Evolutionary conservation across 2,329 filamentous ascomycete genomes (phyloP).

Genomic region (Thielaviopsis populi): DNA sequence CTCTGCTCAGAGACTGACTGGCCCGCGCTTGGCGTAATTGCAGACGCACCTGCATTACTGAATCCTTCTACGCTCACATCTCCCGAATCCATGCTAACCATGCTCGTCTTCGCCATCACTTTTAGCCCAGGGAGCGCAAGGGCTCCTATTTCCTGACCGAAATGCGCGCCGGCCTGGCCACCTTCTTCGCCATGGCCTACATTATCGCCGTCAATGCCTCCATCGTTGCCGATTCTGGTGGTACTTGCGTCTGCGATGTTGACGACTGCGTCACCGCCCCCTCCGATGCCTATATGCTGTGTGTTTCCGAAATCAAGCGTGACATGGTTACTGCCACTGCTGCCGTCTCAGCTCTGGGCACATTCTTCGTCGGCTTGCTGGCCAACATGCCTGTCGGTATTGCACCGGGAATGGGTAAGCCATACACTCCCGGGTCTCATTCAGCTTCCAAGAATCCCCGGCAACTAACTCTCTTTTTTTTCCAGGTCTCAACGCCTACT

Average conservation of each 20-base stretch:
- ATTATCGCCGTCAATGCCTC: conserved; percentile 40
- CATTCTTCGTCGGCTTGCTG: conserved; percentile 71
- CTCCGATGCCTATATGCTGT: conserved; percentile 41
- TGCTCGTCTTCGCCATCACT: neutral
- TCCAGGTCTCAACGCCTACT: conserved; percentile 63
- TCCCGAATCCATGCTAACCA: neutral
- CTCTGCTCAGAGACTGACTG: no score
- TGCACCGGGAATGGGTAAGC: conserved; percentile 30
- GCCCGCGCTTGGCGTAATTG: neutral
- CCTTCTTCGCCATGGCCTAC: conserved; percentile 52
- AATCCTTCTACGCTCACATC: neutral
- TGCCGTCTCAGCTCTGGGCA: conserved; percentile 62
- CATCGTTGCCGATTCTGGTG: conserved; percentile 49
- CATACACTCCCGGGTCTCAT: neutral
- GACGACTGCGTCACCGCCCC: conserved; percentile 19
- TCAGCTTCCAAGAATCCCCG: no score
- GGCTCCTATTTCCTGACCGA: conserved; percentile 70
- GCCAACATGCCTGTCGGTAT: conserved; percentile 48
- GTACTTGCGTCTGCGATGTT: conserved; percentile 54
- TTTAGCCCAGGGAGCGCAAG: conserved; percentile 52
- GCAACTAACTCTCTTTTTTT: conserved; percentile 11
- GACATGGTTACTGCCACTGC: conserved; percentile 76
- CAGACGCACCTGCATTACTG: neutral
- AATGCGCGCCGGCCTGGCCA: conserved; percentile 66
- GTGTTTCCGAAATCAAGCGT: conserved; percentile 49